Base-by-base conservation (phyloP, 805 yeast genomes). In the Candida glaebosa region DNA sequence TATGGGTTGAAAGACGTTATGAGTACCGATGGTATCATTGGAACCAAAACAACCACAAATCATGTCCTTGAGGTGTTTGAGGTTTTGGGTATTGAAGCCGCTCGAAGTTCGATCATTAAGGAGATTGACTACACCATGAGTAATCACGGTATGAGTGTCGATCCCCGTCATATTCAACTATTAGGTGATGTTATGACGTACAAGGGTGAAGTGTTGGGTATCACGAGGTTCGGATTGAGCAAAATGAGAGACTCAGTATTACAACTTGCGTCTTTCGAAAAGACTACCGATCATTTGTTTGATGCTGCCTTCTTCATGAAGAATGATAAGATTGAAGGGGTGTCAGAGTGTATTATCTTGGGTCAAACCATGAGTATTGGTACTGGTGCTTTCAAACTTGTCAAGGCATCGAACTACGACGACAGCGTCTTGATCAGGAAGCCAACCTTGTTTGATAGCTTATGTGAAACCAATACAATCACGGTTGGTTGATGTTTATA, bases 111-210 rank as follows among this genome's bases (percentile, higher is more conserved):
- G 52, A 93, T 93, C 60, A 85, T 93, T 59, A 81, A 81, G 48
- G 99, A 93, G 70, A 93, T 93, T 63, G 96, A 87, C 59, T 89
- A 89, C 60, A 93, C 99, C 41, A 93, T 93, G 99, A 82, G 96
- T 60, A 88, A 89, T 66, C 99, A 93, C 73, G 99, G 99, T 67
- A 93, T 93, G 99, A 87, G 96, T 62, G 97, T 93, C 38, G 99
- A 93, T 74, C 99, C 98, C 46, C 96, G 99, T 74, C 99, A 93
- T 64, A 90, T 95, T 61, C 98, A 93, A 69, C 72, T 93, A 36
- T 71, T 93, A 49, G 99, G 99, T 50, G 99, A 93, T 65, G 98
- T 93, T 38, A 93, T 93, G 99, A 88, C 98, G 0, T 93, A 87
- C 64, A 93, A 93, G 68, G 99, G 99, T 45, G 99, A 93, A 61